Conservation (phyloP, 257 asterid species). For the Anisodus acutangulus region DNA sequence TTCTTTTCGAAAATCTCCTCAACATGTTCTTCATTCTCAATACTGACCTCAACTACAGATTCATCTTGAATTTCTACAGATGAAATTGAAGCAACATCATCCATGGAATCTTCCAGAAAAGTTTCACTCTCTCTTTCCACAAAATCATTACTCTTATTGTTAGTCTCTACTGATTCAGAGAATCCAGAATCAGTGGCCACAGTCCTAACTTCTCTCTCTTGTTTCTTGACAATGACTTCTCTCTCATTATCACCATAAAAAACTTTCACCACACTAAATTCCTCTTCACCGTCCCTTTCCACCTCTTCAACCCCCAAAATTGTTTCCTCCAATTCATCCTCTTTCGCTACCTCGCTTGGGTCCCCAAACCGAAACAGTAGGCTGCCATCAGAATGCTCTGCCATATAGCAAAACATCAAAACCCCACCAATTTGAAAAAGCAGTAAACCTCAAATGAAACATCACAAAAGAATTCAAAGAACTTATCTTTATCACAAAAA, state of each 20-base stretch:
- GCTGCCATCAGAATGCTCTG: conserved; percentile 87
- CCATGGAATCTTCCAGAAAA: background rate
- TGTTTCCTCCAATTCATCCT: conserved; percentile 48
- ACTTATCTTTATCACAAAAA: background rate
- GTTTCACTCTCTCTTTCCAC: conserved; percentile 33
- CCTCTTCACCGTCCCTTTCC: conserved; percentile 39
- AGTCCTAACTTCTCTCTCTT: conserved; percentile 34
- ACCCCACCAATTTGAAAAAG: conserved; percentile 27
- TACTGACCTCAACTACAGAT: conserved; percentile 30
- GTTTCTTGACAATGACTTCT: conserved; percentile 39
- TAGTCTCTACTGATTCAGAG: conserved; percentile 33
- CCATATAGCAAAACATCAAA: conserved; percentile 43
- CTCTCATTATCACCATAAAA: conserved; percentile 42
- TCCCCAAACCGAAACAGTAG: conserved; percentile 80
- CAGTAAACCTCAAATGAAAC: conserved; percentile 5
- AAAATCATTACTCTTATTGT: conserved; percentile 26
- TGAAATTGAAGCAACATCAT: conserved; percentile 6
- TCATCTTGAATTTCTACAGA: conserved; percentile 13
- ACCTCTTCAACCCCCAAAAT: conserved; percentile 36
- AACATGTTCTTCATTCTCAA: conserved; percentile 29
- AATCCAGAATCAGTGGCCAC: conserved; percentile 33
- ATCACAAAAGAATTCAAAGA: background rate
- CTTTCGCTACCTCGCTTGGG: conserved; percentile 51
- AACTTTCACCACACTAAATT: conserved; percentile 39
- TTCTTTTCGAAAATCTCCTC: conserved; percentile 29